Percentiles rank a stretch among this genome's conserved stretches.
Conservation (phyloP, 768 basidiomycete species). For the Naganishia friedmannii region DNA sequence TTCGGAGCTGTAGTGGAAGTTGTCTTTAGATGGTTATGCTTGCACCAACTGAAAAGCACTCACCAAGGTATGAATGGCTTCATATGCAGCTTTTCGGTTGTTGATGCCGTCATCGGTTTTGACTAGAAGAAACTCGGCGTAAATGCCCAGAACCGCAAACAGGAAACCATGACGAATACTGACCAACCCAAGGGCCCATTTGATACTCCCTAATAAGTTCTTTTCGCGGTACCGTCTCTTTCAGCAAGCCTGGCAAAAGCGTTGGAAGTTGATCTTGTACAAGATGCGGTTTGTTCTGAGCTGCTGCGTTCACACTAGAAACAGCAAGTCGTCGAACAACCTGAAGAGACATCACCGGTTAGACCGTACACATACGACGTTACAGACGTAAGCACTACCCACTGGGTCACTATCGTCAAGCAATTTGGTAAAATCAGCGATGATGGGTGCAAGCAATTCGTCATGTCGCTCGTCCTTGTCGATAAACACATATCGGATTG, state of each 20-base stretch:
- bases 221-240: constrained; percentile 75
- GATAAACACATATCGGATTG: constrained; percentile 85
- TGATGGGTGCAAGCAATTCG: constrained; percentile 78
- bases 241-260: constrained; percentile 78
- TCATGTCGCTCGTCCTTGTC: constrained; percentile 83
- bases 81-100: constrained; percentile 92
- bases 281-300: constrained; percentile 88
- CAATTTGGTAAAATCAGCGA: constrained; percentile 82
- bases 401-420: constrained; percentile 88
- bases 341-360: constrained; percentile 53
- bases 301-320: constrained; percentile 88
- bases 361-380: neutral
- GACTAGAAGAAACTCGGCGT: constrained; percentile 35
- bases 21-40: neutral
- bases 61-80: constrained; percentile 92
- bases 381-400: constrained; percentile 42
- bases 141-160: neutral
- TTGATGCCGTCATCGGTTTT: constrained; percentile 96
- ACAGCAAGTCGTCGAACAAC: constrained; percentile 84
- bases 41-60: constrained; percentile 38
- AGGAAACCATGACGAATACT: constrained; percentile 10
- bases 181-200: constrained; percentile 50
- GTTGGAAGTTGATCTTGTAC: constrained; percentile 75
- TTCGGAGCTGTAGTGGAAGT: constrained; percentile 68
- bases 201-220: constrained; percentile 47